A percentile compares a stretch with the other conserved stretches of the same genome.
Conservation (phyloP, 495 filamentous ascomycete genomes). For the Chlorociboria aeruginascens region DNA sequence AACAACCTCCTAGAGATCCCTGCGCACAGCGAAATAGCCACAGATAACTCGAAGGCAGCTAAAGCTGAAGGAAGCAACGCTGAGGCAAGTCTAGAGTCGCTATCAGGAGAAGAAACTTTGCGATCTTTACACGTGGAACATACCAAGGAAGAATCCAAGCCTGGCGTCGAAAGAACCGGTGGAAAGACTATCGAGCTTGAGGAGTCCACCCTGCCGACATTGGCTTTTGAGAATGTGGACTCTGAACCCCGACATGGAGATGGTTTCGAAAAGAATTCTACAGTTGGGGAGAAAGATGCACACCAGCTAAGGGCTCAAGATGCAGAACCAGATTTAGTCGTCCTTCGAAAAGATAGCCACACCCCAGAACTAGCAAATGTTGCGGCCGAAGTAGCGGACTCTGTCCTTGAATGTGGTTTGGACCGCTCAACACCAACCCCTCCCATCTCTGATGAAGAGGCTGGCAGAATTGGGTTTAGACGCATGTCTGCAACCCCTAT, state of each 20-base stretch:
- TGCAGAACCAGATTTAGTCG: constrained; percentile 4
- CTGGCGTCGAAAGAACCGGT: neutral
- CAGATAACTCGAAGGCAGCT: neutral
- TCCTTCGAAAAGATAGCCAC: neutral
- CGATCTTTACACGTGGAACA: neutral
- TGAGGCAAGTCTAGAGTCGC: neutral
- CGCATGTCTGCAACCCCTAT: constrained; percentile 24
- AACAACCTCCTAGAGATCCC: constrained; percentile 44
- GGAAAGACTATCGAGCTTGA: neutral
- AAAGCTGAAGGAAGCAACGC: neutral
- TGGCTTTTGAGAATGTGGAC: constrained; percentile 8
- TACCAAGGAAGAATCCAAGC: neutral
- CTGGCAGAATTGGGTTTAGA: constrained; percentile 20
- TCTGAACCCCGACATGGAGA: neutral
- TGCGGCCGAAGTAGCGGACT: constrained; percentile 30
- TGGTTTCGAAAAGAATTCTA: constrained; percentile 1
- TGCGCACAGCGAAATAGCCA: neutral
- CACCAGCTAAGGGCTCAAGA: constrained; percentile 1
- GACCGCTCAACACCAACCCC: constrained; percentile 18
- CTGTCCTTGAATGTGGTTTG: constrained; percentile 3
- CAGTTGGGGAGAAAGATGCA: constrained; percentile 2
- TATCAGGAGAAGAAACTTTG: too few relatives aligned
- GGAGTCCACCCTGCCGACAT: neutral
- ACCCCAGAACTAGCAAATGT: constrained; percentile 12
- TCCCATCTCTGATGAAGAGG: constrained; percentile 20